Percentiles rank a stretch among this genome's conserved stretches.
These are phyloP conservation scores for Phtheirospermum japonicum DNA, from an alignment of 257 asterid species.

Conservation along the genomic window DNA sequence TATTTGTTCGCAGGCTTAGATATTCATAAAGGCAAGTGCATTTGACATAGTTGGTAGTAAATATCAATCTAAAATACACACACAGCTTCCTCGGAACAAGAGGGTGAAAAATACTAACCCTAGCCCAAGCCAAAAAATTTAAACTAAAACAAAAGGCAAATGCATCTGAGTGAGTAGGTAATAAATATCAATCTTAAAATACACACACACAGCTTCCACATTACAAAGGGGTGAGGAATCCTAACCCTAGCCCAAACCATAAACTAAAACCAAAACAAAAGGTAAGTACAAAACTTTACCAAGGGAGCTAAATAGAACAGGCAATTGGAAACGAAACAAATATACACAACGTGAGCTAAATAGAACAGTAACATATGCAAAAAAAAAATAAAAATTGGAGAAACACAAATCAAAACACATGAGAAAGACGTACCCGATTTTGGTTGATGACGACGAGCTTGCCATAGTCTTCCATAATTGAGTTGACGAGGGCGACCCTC, in stretches of 20 bases:
- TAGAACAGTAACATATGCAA: not conserved
- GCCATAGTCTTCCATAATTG: slow-evolving; percentile 55
- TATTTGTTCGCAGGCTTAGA: too few relatives aligned
- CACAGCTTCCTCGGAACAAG: not conserved
- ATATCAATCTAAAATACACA: too few relatives aligned
- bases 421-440: slow-evolving; percentile 26
- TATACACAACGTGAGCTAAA: not conserved
- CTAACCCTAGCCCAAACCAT: not conserved
- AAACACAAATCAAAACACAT: too few relatives aligned
- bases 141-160: not conserved
- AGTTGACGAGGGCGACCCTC: slow-evolving; percentile 57
- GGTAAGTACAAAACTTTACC: not conserved
- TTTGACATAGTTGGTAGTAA: not conserved
- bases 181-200: not conserved
- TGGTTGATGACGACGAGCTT: slow-evolving; percentile 46
- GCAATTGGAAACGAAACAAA: too few relatives aligned
- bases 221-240: not conserved
- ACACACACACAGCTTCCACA: not conserved
- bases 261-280: not conserved
- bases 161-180: not conserved
- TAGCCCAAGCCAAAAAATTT: not conserved
- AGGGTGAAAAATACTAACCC: not conserved
- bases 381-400: not conserved
- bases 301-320: not conserved
- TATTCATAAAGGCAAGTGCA: not conserved